Evolutionary conservation across 2,329 filamentous ascomycete species (phyloP), one percentile per base, ranked within the genome.

Genomic region (Stromatinia cepivora): DNA sequence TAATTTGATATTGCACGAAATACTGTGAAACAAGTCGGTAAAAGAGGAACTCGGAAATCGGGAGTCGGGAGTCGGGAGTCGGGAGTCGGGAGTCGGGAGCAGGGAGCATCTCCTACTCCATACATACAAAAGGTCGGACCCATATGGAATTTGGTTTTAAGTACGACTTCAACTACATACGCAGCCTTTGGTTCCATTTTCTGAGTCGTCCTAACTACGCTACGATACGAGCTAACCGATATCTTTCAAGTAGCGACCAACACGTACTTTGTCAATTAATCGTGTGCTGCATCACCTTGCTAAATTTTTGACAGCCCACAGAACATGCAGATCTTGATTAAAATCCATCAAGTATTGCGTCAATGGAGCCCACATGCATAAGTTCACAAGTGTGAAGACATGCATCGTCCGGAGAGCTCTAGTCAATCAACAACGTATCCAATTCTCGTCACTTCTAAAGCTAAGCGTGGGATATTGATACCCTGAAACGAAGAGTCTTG

Each of bases 291-390:
- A n/a, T 48, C 20, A 48, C 28, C 42, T 46, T 22, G 1, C 58
- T 31, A 46, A 8, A 28, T 3, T 9, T 11, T 6, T 22, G 25
- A 5, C 4, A 34, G 28, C 48, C 42, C 58, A 62, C 58, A 34
- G 42, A 62, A 61, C 28, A 45, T 45, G 58, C 28, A 48, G 42
- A 62, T 62, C 42, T n/a, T 48, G 58, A 62, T 62, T 34, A n/a
- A 62, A 62, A 34, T 15, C 2, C 34, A 34, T 50, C 42, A 36
- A 17, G 28, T n/a, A 36, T 62, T 34, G 45, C 59, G 59, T 62
- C 59, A 50, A 62, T 10, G 4, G n/a, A 62, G 3, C 8, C n/a
- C 7, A 3, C 1, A 50, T 46, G 28, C 45, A 48, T 48, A 48
- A 48, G 48, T 50, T 61, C 59, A 62, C 28, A 48, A 50, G 59